These are phyloP conservation scores for Suhomyces panamericanus DNA, from an alignment of 1,139 yeast genomes.

Conservation along the genomic window DNA sequence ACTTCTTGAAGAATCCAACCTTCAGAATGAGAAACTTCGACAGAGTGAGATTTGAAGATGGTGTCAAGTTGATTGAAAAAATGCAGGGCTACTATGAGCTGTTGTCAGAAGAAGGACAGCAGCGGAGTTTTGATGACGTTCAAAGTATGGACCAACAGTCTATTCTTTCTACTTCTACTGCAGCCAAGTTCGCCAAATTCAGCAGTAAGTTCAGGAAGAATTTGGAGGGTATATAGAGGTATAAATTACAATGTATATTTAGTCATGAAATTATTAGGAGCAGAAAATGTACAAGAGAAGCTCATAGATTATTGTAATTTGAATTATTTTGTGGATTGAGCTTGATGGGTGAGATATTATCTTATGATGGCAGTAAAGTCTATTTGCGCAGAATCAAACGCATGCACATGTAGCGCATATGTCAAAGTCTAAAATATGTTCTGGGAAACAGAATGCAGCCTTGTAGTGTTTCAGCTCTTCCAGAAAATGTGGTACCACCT, in stretches of 20 bases:
- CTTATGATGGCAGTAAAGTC: background rate
- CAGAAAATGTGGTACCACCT: slow-evolving; percentile 31
- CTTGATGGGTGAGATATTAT: too few species aligned
- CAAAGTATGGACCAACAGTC: slow-evolving; percentile 27
- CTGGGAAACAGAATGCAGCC: background rate
- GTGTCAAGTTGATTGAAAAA: slow-evolving; percentile 38
- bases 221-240: slow-evolving; percentile 3
- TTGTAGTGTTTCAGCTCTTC: background rate
- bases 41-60: slow-evolving; percentile 44
- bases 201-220: slow-evolving; percentile 36
- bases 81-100: slow-evolving; percentile 25
- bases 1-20: slow-evolving; percentile 39
- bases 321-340: too few species aligned
- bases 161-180: slow-evolving; percentile 30
- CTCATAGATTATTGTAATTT: background rate
- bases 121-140: slow-evolving; percentile 18
- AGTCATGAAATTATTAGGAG: background rate
- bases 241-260: background rate
- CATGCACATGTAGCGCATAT: background rate
- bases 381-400: background rate
- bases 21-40: slow-evolving; percentile 46
- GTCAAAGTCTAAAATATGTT: background rate
- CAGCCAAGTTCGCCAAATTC: slow-evolving; percentile 45
- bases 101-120: slow-evolving; percentile 6
- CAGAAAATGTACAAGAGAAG: background rate